Evolutionary conservation across 257 asterid genomes (phyloP), one percentile per base, ranked within the genome.

Genomic region (Linderniella brevidens): DNA sequence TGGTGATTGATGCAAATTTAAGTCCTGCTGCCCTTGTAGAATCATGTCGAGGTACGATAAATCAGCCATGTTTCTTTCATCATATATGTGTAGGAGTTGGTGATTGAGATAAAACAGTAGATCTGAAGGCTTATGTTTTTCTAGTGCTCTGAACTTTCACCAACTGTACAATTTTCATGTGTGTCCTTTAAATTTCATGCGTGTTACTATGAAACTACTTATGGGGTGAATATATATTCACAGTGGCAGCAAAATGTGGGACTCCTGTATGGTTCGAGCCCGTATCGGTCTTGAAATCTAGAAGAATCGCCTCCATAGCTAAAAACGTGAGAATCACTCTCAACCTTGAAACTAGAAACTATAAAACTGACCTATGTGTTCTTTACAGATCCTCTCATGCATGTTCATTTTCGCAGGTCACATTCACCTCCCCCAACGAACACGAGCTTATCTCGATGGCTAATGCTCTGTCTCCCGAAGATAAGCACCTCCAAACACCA

Each of bases 391-490:
- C 18, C 11, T 3, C 19, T 44, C 19, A 17, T 13, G 17, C n/a
- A n/a, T n/a, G n/a, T n/a, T n/a, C 53, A 56, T 38, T 69, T 55
- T 55, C 46, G 20, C 69, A 88, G 96, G 56, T 88, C 53, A 84
- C 71, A 49, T 84, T 76, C 53, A 70, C 86, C 57, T 88, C 96
- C 14, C 98, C 98, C 35, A 88, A 88, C 49, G 98, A 80, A 68
- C 79, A 84, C 50, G 98, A 88, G 71, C 92, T 88, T 18, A 61
- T 88, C 49, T 82, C 94, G 48, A 88, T 88, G 98, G 98, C 94
- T 70, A 84, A 80, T 60, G 77, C 87, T 10, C 54, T 88, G 2
- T 73, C 87, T 20, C 39, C 60, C 1, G 50, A 41, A 41, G 74
- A 75, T 43, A 55, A 57, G 53, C 81, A 76, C 55, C 41, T 43